Evolutionary conservation across 768 basidiomycete species (phyloP).

Genomic region (Rhodotorula diobovata): DNA sequence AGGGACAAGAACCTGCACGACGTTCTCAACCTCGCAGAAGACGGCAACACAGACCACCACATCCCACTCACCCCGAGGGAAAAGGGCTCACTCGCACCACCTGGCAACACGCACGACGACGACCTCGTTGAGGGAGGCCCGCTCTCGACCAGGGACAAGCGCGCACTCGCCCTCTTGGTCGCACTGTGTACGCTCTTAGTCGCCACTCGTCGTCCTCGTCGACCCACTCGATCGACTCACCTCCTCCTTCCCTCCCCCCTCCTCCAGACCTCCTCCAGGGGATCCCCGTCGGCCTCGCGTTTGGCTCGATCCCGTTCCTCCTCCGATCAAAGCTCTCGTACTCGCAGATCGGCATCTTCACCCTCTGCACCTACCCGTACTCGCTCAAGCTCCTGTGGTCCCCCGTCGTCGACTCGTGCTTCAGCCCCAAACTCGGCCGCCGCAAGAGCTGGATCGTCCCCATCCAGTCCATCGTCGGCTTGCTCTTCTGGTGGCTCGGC

Average conservation of each 20-base stretch:
- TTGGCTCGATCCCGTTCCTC: slow-evolving; percentile 95
- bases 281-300: slow-evolving; percentile 86
- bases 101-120: background rate
- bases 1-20: slow-evolving; percentile 20
- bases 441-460: slow-evolving; percentile 99
- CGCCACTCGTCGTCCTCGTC: too few relatives aligned
- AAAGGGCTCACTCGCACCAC: background rate
- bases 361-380: slow-evolving; percentile 88
- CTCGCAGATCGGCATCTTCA: slow-evolving; percentile 91
- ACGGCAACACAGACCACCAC: slow-evolving; percentile 1
- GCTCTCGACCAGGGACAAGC: slow-evolving; percentile 70
- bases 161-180: slow-evolving; percentile 76
- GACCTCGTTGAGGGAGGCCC: slow-evolving; percentile 38
- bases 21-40: slow-evolving; percentile 24
- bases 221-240: slow-evolving; percentile 8
- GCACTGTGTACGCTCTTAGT: slow-evolving; percentile 70
- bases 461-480: slow-evolving; percentile 85
- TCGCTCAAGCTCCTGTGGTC: slow-evolving; percentile 96
- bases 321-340: slow-evolving; percentile 92
- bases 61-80: background rate
- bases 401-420: slow-evolving; percentile 90
- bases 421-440: slow-evolving; percentile 74
- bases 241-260: slow-evolving; percentile 4
- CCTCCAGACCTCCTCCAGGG: slow-evolving; percentile 62
- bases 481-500: slow-evolving; percentile 55